phyloP scores from a whole-genome alignment of 805 yeast genomes.

The Saccharomyces mikatae region DNA sequence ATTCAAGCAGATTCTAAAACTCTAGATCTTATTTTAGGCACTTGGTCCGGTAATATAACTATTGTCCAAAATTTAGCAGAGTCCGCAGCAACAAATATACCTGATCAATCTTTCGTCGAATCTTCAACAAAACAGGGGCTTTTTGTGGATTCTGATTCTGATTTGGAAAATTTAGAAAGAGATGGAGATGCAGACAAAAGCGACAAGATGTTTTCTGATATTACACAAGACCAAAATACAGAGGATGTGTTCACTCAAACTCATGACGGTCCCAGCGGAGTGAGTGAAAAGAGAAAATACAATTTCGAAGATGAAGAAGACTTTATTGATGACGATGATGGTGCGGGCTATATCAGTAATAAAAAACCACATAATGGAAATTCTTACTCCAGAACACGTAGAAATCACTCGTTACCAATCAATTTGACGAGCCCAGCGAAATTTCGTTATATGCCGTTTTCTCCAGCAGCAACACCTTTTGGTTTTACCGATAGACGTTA shows the following conservation, averaged over 20 bases:
- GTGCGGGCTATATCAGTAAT: constrained; percentile 36
- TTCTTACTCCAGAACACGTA: background rate
- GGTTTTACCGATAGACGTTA: constrained; percentile 56
- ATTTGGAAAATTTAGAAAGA: constrained; percentile 14
- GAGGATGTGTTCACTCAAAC: constrained; percentile 23
- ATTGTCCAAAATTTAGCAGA: constrained; percentile 24
- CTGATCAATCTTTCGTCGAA: background rate
- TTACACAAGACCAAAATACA: constrained; percentile 9
- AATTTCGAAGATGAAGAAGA: constrained; percentile 39
- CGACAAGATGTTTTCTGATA: constrained; percentile 4
- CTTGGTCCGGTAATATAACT: constrained; percentile 36
- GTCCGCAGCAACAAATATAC: constrained; percentile 1
- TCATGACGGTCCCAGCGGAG: constrained; percentile 8
- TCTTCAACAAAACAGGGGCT: constrained; percentile 12
- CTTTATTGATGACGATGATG: constrained; percentile 59
- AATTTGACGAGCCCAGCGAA: background rate
- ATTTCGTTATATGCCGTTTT: constrained; percentile 51
- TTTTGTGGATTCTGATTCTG: constrained; percentile 30
- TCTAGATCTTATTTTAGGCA: constrained; percentile 29
- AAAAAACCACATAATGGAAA: constrained; percentile 4
- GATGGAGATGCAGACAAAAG: constrained; percentile 25
- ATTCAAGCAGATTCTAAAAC: constrained; percentile 13
- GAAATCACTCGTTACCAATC: background rate
- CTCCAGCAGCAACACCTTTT: constrained; percentile 89
- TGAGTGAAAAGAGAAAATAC: constrained; percentile 14